Evolutionary conservation across 164 flowering plant genomes (phyloP).

Genomic region (Macadamia integrifolia): DNA sequence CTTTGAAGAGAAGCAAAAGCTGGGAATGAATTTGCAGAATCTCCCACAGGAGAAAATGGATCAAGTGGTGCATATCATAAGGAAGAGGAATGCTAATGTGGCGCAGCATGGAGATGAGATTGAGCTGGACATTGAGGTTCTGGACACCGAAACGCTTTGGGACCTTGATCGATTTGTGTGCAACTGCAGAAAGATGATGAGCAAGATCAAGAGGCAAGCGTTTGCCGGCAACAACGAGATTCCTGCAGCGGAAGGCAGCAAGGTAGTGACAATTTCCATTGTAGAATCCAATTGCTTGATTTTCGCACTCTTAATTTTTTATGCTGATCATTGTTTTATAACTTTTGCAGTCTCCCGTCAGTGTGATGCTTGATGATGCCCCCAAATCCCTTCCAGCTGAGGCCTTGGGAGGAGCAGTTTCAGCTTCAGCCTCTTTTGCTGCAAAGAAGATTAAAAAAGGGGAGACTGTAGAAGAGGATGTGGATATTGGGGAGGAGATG

Average conservation of each 20-base stretch:
- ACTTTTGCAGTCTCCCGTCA: slow-evolving; percentile 2
- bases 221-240: slow-evolving; percentile 28
- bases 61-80: slow-evolving; percentile 52
- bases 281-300: neutral
- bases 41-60: slow-evolving; percentile 58
- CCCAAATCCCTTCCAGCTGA: slow-evolving; percentile 21
- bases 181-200: slow-evolving; percentile 54
- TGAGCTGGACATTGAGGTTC: slow-evolving; percentile 69
- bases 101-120: slow-evolving; percentile 66
- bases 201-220: slow-evolving; percentile 56
- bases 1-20: slow-evolving; percentile 39
- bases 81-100: slow-evolving; percentile 43
- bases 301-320: neutral
- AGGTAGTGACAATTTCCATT: slow-evolving; percentile 23
- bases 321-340: neutral
- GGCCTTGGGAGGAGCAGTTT: slow-evolving; percentile 4
- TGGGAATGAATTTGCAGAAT: slow-evolving; percentile 23
- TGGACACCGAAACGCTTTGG: slow-evolving; percentile 78
- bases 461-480: slow-evolving; percentile 29
- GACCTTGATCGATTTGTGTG: slow-evolving; percentile 71
- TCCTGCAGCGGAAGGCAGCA: slow-evolving; percentile 18
- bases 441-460: slow-evolving; percentile 13
- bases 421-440: neutral
- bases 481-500: slow-evolving; percentile 38
- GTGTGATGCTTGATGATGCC: slow-evolving; percentile 19